These are phyloP conservation scores for Telfairia occidentalis DNA, from an alignment of 331 rosid genomes.

Conservation along the genomic window DNA sequence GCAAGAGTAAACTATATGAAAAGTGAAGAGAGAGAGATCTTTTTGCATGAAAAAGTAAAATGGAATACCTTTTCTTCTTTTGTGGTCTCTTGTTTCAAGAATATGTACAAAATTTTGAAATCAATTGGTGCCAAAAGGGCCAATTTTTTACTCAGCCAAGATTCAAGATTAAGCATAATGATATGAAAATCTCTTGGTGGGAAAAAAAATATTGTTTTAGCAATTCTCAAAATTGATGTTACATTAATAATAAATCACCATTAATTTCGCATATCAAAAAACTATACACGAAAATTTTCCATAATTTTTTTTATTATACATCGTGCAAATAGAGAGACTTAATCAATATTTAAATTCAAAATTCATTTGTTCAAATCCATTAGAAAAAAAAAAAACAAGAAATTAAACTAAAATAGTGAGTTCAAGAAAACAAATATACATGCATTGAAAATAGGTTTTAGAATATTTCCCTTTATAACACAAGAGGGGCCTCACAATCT, in stretches of 20 bases:
- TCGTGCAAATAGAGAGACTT: not conserved
- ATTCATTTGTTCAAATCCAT: not conserved
- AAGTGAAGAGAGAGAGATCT: not conserved
- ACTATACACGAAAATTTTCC: not conserved
- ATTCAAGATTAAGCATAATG: not conserved
- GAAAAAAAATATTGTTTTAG: not conserved
- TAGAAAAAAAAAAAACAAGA: not conserved
- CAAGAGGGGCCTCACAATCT: slow-evolving; percentile 5
- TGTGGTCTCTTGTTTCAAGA: slow-evolving; percentile 1
- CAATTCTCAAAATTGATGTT: not conserved
- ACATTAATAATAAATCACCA: not conserved
- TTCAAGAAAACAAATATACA: not conserved
- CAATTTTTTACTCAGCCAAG: not conserved
- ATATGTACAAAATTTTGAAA: slow-evolving; percentile 20
- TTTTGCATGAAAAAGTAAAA: slow-evolving; percentile 11
- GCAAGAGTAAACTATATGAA: not conserved
- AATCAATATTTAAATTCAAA: not conserved
- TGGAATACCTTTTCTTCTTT: slow-evolving; percentile 15
- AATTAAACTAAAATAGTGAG: not conserved
- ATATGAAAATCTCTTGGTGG: not conserved
- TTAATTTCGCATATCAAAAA: not conserved
- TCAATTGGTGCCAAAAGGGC: slow-evolving; percentile 47
- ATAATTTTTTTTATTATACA: not conserved
- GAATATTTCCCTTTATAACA: not conserved
- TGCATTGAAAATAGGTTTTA: not conserved